phyloP scores from a whole-genome alignment of 2,329 filamentous ascomycete genomes.

The Fusarium sp. region DNA sequence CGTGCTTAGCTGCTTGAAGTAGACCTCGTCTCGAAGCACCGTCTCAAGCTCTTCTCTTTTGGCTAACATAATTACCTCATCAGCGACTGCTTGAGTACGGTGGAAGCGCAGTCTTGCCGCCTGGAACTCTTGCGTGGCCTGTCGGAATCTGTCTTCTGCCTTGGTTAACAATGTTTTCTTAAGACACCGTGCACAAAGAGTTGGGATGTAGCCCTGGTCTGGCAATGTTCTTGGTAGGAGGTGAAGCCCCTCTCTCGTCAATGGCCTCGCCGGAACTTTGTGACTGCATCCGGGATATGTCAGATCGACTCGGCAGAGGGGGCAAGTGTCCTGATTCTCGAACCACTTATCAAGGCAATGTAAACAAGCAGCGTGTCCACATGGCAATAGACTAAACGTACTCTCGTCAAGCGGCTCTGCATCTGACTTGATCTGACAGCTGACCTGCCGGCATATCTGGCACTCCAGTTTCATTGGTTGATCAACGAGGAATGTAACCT shows the following conservation, averaged over 20 bases:
- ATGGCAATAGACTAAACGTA: constrained; percentile 52
- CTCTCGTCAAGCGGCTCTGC: constrained; percentile 25
- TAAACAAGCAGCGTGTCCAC: constrained; percentile 53
- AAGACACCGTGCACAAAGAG: constrained; percentile 40
- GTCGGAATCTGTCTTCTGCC: constrained; percentile 29
- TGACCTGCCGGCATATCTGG: constrained; percentile 46
- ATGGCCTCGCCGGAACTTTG: constrained; percentile 39
- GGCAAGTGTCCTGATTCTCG: constrained; percentile 46
- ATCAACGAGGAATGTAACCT: constrained; percentile 49
- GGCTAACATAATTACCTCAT: constrained; percentile 32
- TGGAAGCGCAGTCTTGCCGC: constrained; percentile 33
- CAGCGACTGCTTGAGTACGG: constrained; percentile 19
- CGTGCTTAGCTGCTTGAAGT: constrained; percentile 41
- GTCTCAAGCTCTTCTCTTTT: constrained; percentile 42
- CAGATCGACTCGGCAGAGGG: constrained; percentile 53
- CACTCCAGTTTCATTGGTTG: constrained; percentile 43
- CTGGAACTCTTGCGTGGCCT: constrained; percentile 26
- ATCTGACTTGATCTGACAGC: constrained; percentile 38
- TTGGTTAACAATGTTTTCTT: constrained; percentile 14
- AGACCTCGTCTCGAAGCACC: constrained; percentile 38
- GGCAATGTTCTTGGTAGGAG: constrained; percentile 52
- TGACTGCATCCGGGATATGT: constrained; percentile 51
- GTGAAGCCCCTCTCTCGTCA: constrained; percentile 51
- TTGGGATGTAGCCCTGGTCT: constrained; percentile 50
- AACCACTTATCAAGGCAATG: constrained; percentile 51